Percentiles rank a stretch among this genome's conserved stretches.
These are phyloP conservation scores for Alternaria dauci DNA, from an alignment of 2,329 filamentous ascomycete species.

Conservation along the genomic window DNA sequence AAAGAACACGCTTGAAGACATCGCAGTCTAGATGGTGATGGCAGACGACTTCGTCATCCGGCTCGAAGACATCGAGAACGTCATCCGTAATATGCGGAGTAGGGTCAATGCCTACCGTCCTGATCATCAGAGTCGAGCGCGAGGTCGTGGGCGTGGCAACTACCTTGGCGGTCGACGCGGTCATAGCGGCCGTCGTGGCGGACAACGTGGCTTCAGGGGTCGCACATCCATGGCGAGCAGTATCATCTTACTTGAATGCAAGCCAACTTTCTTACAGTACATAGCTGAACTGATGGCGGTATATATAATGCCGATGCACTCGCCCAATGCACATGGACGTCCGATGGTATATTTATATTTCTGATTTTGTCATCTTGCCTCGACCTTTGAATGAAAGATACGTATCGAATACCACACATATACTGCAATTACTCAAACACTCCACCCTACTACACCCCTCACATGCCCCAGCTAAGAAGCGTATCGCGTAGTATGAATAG, in stretches of 20 bases:
- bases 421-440: neutral
- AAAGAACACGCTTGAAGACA: neutral
- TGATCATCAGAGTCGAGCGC: neutral
- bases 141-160: neutral
- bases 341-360: neutral
- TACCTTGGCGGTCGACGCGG: neutral
- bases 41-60: constrained; percentile 4
- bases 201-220: neutral
- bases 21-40: neutral
- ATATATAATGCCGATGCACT: neutral
- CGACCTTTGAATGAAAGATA: neutral
- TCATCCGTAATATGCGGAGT: neutral
- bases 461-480: neutral
- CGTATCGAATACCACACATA: neutral
- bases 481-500: neutral
- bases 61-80: neutral
- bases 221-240: too few species aligned
- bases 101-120: neutral
- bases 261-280: neutral
- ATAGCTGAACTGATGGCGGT: too few species aligned
- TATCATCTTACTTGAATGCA: neutral
- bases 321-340: neutral
- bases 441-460: neutral
- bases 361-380: neutral
- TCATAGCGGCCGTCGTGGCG: neutral